Evolutionary conservation across 441 rosid species (phyloP).

Genomic region (California macrophylla): DNA sequence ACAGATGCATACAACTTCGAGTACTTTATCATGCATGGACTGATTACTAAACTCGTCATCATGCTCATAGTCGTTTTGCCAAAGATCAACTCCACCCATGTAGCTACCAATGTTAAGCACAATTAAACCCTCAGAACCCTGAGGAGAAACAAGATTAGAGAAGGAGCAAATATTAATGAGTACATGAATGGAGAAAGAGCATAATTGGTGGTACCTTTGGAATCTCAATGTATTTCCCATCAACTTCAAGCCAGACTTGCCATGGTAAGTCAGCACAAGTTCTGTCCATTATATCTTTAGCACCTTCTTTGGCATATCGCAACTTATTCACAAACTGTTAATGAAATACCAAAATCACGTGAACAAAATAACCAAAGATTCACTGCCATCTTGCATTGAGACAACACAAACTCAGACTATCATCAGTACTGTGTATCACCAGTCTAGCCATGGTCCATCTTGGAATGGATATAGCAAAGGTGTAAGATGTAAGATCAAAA

Average conservation of each 20-base stretch:
- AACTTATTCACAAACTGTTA: conserved; percentile 60
- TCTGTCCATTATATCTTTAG: conserved; percentile 64
- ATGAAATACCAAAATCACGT: conserved; percentile 4
- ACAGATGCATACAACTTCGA: conserved; percentile 54
- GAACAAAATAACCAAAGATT: neutral
- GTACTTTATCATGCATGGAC: conserved; percentile 50
- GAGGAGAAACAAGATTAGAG: conserved; percentile 15
- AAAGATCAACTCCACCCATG: conserved; percentile 73
- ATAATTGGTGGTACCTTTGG: conserved; percentile 37
- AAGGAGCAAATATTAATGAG: neutral
- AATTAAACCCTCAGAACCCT: conserved; percentile 61
- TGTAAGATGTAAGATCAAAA: neutral
- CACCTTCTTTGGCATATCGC: conserved; percentile 70
- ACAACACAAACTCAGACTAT: neutral
- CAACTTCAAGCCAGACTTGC: conserved; percentile 74
- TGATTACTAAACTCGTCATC: conserved; percentile 49
- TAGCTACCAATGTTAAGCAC: conserved; percentile 66
- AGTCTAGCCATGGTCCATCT: neutral
- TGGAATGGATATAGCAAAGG: neutral
- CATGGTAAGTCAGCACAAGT: conserved; percentile 68
- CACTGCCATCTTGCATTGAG: neutral
- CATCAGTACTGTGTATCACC: neutral
- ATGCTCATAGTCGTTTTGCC: conserved; percentile 62
- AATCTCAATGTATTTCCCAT: conserved; percentile 50
- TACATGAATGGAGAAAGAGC: neutral